Conservation (phyloP, 306 rosid species). For the Prosopis cineraria region DNA sequence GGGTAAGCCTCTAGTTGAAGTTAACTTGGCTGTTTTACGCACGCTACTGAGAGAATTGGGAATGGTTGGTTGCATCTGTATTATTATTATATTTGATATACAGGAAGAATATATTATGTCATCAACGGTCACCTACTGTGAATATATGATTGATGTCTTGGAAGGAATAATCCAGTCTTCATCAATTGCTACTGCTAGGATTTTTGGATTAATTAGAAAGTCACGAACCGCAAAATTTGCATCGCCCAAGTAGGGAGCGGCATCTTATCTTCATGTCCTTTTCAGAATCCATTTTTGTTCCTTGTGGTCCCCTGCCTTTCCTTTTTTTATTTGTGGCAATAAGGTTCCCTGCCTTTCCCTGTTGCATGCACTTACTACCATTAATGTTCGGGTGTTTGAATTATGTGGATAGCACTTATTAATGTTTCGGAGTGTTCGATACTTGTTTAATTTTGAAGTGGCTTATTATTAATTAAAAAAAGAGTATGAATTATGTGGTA, state of each 20-base stretch:
- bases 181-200: not conserved
- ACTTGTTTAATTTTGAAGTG: not conserved
- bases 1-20: not conserved
- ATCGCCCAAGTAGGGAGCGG: not conserved
- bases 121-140: not conserved
- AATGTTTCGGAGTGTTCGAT: not conserved
- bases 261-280: not conserved
- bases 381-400: not conserved
- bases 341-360: conserved; percentile 4
- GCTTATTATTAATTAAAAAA: not conserved
- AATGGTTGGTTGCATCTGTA: not conserved
- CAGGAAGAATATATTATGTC: not conserved
- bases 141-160: not conserved
- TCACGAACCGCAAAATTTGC: not conserved
- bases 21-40: not conserved
- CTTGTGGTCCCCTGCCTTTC: conserved; percentile 10
- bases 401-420: not conserved
- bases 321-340: not conserved
- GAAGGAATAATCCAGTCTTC: not conserved
- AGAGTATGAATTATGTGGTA: not conserved
- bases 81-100: not conserved
- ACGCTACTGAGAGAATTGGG: not conserved
- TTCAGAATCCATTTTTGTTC: not conserved
- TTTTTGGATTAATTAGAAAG: not conserved
- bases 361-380: not conserved